phyloP scores from a whole-genome alignment of 2,329 filamentous ascomycete species.

The Talaromyces marneffei region DNA sequence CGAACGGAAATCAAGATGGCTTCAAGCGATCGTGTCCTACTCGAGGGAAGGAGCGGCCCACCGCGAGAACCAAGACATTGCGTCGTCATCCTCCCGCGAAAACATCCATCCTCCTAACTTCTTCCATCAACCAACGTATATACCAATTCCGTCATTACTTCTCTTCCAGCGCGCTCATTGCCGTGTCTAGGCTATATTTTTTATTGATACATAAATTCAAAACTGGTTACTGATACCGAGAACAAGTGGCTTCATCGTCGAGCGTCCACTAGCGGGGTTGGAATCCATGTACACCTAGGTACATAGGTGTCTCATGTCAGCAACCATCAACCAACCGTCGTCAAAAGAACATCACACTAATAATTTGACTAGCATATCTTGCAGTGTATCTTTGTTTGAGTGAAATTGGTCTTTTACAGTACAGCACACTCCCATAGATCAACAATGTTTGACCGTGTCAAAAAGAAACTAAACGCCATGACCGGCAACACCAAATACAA shows the following conservation, averaged over 20 bases:
- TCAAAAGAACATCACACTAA: background rate
- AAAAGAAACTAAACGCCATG: background rate
- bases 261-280: too few species aligned
- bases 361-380: background rate
- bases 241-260: background rate
- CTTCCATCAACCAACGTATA: background rate
- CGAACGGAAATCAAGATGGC: too few species aligned
- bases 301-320: too few species aligned
- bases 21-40: background rate
- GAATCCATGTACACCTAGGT: too few species aligned
- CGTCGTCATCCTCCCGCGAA: background rate
- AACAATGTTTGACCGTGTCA: constrained; percentile 4
- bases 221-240: background rate
- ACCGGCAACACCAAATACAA: constrained; percentile 2
- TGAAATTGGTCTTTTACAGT: background rate
- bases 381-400: background rate
- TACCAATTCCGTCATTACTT: background rate
- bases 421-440: background rate
- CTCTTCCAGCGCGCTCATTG: too few species aligned
- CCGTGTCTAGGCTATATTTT: background rate
- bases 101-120: background rate
- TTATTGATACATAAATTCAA: background rate
- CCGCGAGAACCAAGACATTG: background rate
- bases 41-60: background rate
- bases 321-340: background rate